Conservation (phyloP, 225 moss, liverwort and hornwort genomes). For the Bryoerythrophyllum caledonicum region DNA sequence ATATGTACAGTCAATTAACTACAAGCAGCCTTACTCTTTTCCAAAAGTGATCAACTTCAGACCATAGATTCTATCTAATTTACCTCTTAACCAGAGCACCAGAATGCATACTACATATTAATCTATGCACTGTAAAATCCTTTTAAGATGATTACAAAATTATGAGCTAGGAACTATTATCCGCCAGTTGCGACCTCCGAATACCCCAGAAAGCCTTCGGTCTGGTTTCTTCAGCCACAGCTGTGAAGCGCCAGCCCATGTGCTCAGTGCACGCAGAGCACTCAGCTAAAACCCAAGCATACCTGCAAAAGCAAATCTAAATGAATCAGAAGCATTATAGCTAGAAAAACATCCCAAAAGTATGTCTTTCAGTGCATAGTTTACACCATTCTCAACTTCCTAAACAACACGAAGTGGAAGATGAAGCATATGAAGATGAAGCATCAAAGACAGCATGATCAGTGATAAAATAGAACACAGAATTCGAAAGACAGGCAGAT, state of each 20-base stretch:
- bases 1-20: not conserved
- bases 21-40: not conserved
- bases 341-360: not conserved
- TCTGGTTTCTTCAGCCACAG: constrained; percentile 65
- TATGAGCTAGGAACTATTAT: constrained; percentile 44
- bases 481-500: not conserved
- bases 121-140: not conserved
- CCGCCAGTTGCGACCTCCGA: constrained; percentile 78
- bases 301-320: constrained; percentile 36
- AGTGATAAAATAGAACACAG: not conserved
- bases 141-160: constrained; percentile 5
- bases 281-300: constrained; percentile 79
- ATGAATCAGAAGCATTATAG: constrained; percentile 1
- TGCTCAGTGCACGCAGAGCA: constrained; percentile 75
- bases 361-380: not conserved
- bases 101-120: not conserved
- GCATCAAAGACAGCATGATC: not conserved
- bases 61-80: constrained; percentile 18
- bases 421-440: not conserved
- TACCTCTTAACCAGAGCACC: constrained; percentile 15
- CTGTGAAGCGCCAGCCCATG: constrained; percentile 86
- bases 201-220: constrained; percentile 85
- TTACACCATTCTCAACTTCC: not conserved
- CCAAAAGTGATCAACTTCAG: constrained; percentile 12
- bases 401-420: not conserved